Evolutionary conservation across 2,329 filamentous ascomycete genomes (phyloP), one percentile per base, ranked within the genome.

Genomic region (Coleophoma cylindrospora): DNA sequence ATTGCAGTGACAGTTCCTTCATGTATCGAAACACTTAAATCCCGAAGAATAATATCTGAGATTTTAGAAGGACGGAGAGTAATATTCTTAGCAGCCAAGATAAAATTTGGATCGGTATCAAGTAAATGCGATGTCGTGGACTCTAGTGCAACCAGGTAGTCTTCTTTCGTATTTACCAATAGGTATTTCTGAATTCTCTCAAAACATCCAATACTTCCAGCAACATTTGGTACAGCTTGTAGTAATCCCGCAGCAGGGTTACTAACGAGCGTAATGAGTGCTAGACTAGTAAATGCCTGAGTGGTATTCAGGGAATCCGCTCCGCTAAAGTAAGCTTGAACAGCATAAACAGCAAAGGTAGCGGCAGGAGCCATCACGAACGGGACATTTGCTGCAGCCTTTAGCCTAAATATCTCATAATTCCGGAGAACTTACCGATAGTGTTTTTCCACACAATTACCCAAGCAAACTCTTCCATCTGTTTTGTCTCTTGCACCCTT

Each of bases 141-240:
- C 1, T 40, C 37, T 10, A 40, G 14, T 15, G 22, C 13, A 34
- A 27, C 27, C 22, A 34, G 33, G 14, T 21, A 34, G 21, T 34
- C n/a, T 8, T 34, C n/a, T 14, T 15, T 34, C 14, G 27, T 27
- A 17, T 33, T 34, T 14, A n/a, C 6, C 17, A 14, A 6, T 6
- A 45, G 33, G 17, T 46, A 45, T 12, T 12, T n/a, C 32, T 50
- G 48, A 22, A 50, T 47, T 11, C 48, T 15, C 10, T 50, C 33
- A 6, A 50, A 40, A 17, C 48, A 50, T 15, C 43, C 48, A 34
- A 50, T 9, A 13, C 21, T n/a, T n/a, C 34, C 36, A 9, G 13
- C 43, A 19, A 43, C 17, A 17, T 15, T 21, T 17, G 48, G 48
- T 12, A 40, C 19, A 14, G 43, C 22, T 15, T 10, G 12, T 14